A percentile compares a stretch with the other conserved stretches of the same genome.
These are phyloP conservation scores for Borovskyia barvae DNA, from an alignment of 208 protist genomes.

Conservation along the genomic window DNA sequence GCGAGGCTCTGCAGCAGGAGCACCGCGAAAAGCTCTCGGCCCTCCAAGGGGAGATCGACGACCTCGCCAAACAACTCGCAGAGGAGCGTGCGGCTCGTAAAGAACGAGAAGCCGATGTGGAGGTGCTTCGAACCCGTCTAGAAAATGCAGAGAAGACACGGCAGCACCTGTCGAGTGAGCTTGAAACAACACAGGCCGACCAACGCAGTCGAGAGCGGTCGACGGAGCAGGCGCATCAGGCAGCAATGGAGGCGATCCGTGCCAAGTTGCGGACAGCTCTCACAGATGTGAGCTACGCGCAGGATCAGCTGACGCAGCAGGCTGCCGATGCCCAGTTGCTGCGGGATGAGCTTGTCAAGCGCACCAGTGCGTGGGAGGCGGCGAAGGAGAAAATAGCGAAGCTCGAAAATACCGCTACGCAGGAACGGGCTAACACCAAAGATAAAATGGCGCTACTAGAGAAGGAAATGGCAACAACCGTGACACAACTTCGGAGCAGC, in stretches of 20 bases:
- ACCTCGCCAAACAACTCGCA: conserved; percentile 35
- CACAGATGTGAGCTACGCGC: conserved; percentile 46
- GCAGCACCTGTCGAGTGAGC: conserved; percentile 34
- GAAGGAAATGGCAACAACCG: conserved; percentile 29
- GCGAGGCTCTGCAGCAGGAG: conserved; percentile 51
- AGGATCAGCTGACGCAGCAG: conserved; percentile 66
- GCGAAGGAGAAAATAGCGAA: conserved; percentile 18
- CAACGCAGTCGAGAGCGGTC: conserved; percentile 52
- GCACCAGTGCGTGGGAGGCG: conserved; percentile 34
- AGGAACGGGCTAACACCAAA: conserved; percentile 27
- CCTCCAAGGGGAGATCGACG: conserved; percentile 51
- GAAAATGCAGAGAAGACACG: conserved; percentile 50
- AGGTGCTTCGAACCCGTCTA: conserved; percentile 49
- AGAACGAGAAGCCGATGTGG: conserved; percentile 52
- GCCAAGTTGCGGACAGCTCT: conserved; percentile 36
- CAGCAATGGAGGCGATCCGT: conserved; percentile 46
- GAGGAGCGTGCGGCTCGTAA: conserved; percentile 59
- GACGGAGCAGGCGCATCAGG: conserved; percentile 52
- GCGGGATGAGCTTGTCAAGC: conserved; percentile 51
- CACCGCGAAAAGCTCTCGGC: conserved; percentile 52
- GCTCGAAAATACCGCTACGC: conserved; percentile 10
- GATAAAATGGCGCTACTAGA: conserved; percentile 27
- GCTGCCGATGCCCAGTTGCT: conserved; percentile 50
- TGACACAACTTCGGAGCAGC: conserved; percentile 21
- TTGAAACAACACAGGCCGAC: conserved; percentile 56